Percentiles rank a stretch among this genome's conserved stretches.
Conservation (phyloP, 441 rosid species). For the Raphanus hybrid region DNA sequence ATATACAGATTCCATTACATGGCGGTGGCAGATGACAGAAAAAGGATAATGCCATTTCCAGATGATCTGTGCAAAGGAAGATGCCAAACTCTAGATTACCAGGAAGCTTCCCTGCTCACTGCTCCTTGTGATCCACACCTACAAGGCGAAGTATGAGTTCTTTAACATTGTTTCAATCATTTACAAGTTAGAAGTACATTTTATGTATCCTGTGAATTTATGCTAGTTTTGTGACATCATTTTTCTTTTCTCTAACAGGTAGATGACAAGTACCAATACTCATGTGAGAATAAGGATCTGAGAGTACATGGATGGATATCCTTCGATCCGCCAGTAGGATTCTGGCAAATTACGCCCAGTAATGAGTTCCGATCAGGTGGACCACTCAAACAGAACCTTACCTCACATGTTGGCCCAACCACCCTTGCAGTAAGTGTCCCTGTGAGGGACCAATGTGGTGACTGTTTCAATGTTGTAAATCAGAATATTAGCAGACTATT, state of each 20-base stretch:
- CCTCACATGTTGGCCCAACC: constrained; percentile 85
- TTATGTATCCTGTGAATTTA: not conserved
- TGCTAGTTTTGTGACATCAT: constrained; percentile 16
- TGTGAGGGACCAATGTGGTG: not conserved
- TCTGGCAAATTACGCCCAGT: constrained; percentile 80
- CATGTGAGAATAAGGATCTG: constrained; percentile 68
- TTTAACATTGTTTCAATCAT: not conserved
- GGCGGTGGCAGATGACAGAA: constrained; percentile 88
- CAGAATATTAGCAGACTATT: constrained; percentile 7
- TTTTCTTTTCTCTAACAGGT: constrained; percentile 49
- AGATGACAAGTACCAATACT: constrained; percentile 80
- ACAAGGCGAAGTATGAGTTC: constrained; percentile 71
- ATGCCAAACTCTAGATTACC: constrained; percentile 77
- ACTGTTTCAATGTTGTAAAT: constrained; percentile 6
- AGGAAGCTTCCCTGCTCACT: constrained; percentile 80
- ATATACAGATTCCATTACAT: constrained; percentile 76
- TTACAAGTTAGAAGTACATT: not conserved
- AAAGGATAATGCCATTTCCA: constrained; percentile 87
- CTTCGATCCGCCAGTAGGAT: constrained; percentile 66
- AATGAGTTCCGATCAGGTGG: constrained; percentile 82
- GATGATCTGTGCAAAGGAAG: constrained; percentile 77
- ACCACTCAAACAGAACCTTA: constrained; percentile 73
- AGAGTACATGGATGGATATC: constrained; percentile 82
- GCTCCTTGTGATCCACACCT: constrained; percentile 71
- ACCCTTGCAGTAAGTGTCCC: constrained; percentile 66